A percentile compares a stretch with the other conserved stretches of the same genome.
phyloP scores from a whole-genome alignment of 345 rosid genomes.

The Moricandia moricandioides region DNA sequence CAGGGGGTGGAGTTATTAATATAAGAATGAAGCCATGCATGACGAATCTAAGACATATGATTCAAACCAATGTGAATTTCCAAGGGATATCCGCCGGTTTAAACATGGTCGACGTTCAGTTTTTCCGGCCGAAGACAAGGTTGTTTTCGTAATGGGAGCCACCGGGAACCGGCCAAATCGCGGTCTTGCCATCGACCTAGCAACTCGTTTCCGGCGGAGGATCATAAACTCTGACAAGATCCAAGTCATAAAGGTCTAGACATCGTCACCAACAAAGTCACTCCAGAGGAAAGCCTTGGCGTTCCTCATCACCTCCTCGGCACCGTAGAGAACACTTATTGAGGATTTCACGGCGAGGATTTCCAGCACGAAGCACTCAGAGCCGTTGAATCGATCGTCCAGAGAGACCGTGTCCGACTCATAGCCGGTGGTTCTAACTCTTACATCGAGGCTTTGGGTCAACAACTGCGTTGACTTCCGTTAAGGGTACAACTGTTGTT shows the following conservation, averaged over 20 bases:
- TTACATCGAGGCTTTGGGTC: slow-evolving; percentile 60
- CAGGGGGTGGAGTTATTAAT: slow-evolving; percentile 18
- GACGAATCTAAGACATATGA: slow-evolving; percentile 47
- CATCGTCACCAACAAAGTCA: slow-evolving; percentile 75
- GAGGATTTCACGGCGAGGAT: slow-evolving; percentile 56
- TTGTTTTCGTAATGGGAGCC: slow-evolving; percentile 77
- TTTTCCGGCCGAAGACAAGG: slow-evolving; percentile 66
- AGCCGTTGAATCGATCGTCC: slow-evolving; percentile 44
- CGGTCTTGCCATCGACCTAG: slow-evolving; percentile 81
- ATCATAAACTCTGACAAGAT: slow-evolving; percentile 83
- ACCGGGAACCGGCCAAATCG: slow-evolving; percentile 88
- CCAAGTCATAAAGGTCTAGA: slow-evolving; percentile 74
- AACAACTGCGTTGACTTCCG: slow-evolving; percentile 56
- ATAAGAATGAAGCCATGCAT: slow-evolving; percentile 47
- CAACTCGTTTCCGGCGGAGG: slow-evolving; percentile 71
- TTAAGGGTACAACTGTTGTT: slow-evolving; percentile 63
- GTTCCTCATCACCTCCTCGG: slow-evolving; percentile 80
- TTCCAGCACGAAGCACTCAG: slow-evolving; percentile 46
- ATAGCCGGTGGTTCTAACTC: slow-evolving; percentile 94
- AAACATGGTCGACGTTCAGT: slow-evolving; percentile 41
- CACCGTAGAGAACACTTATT: slow-evolving; percentile 40
- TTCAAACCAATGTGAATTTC: slow-evolving; percentile 50
- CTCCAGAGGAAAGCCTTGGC: slow-evolving; percentile 64
- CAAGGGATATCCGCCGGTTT: slow-evolving; percentile 34
- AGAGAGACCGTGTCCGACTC: slow-evolving; percentile 51